Percentiles rank a stretch among this genome's conserved stretches.
Conservation (phyloP, 306 rosid species). For the Mimosa pudica region DNA sequence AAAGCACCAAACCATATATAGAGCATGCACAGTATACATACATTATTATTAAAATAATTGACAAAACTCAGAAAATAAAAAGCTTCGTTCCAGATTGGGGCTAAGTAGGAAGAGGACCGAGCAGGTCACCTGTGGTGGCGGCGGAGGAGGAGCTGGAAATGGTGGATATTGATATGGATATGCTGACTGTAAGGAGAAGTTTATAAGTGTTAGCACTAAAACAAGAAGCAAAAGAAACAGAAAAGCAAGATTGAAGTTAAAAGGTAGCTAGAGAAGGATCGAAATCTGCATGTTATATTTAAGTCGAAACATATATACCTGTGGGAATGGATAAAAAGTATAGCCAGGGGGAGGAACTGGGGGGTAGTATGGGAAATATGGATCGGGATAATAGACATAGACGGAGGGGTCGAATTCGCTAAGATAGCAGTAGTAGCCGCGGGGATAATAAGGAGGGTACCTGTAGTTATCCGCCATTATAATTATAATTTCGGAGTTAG, state of each 20-base stretch:
- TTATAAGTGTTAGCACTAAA: background rate
- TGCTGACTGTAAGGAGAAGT: background rate
- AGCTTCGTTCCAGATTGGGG: background rate
- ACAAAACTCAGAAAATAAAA: background rate
- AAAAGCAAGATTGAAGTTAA: background rate
- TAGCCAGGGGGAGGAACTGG: background rate
- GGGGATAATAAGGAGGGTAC: background rate
- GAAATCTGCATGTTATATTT: background rate
- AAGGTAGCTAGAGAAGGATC: background rate
- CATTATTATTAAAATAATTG: background rate
- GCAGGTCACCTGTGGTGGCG: slow-evolving; percentile 25
- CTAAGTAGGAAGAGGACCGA: background rate
- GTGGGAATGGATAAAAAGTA: background rate
- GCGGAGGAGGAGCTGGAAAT: background rate
- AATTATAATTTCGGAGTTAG: background rate
- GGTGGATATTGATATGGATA: background rate
- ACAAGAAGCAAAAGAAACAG: background rate
- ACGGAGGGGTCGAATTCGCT: background rate
- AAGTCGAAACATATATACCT: background rate
- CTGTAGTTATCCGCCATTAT: background rate
- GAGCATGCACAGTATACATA: background rate
- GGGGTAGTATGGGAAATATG: background rate
- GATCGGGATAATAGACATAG: background rate
- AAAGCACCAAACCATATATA: background rate
- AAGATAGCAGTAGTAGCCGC: background rate